Evolutionary conservation across 441 rosid genomes (phyloP).

Genomic region (Sinapis alba): DNA sequence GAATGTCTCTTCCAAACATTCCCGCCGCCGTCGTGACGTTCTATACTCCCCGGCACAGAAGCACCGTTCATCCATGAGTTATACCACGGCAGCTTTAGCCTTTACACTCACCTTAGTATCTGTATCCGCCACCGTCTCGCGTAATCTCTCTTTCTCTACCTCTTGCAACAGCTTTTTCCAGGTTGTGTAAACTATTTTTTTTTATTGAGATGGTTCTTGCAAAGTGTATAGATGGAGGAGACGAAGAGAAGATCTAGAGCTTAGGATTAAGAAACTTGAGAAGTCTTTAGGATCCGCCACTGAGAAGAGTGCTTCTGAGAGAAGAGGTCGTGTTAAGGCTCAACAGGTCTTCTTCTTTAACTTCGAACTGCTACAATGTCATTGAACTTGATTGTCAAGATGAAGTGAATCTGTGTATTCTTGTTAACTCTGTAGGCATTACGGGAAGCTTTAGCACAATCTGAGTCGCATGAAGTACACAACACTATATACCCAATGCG

Average conservation of each 20-base stretch:
- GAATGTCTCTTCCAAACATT: conserved; percentile 8
- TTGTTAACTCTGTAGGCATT: conserved; percentile 47
- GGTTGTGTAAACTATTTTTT: conserved; percentile 6
- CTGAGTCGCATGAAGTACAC: conserved; percentile 46
- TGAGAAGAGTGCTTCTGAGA: conserved; percentile 74
- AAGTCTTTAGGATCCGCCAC: conserved; percentile 56
- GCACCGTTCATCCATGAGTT: conserved; percentile 15
- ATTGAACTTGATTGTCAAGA: not conserved
- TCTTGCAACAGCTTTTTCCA: not conserved
- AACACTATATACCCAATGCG: conserved; percentile 67
- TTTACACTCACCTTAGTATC: conserved; percentile 53
- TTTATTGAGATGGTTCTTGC: conserved; percentile 12
- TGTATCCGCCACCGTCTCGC: conserved; percentile 50
- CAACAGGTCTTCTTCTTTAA: conserved; percentile 58
- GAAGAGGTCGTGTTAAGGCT: conserved; percentile 85
- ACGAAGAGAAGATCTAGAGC: conserved; percentile 38
- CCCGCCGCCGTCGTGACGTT: conserved; percentile 35
- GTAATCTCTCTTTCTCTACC: conserved; percentile 33
- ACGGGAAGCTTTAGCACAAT: conserved; percentile 63
- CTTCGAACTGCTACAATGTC: not conserved
- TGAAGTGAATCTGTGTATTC: not conserved
- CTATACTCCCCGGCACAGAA: conserved; percentile 19
- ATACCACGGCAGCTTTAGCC: conserved; percentile 39
- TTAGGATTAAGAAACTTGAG: conserved; percentile 53
- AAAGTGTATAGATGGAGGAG: conserved; percentile 54